Evolutionary conservation across 371 early-diverging fungal species (phyloP).

Genomic region (Mortierella sp.): DNA sequence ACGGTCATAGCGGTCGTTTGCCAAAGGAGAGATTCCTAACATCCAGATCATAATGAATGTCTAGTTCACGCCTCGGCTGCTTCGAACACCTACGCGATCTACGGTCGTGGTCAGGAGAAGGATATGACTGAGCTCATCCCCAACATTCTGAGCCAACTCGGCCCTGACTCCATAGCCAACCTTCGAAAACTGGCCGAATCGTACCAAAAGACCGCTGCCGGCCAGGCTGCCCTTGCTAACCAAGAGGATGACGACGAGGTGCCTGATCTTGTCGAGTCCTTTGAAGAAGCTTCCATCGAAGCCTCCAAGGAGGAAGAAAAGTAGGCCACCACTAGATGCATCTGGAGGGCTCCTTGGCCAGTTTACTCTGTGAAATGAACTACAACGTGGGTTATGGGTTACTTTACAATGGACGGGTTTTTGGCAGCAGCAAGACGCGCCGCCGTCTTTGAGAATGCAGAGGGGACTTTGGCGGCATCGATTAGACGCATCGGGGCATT

Average conservation of each 20-base stretch:
- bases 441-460: constrained; percentile 23
- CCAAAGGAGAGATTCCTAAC: no score
- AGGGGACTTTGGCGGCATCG: constrained; percentile 20
- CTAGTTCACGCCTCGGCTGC: constrained; percentile 86
- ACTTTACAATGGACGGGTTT: constrained; percentile 17
- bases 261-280: constrained; percentile 58
- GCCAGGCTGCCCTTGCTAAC: constrained; percentile 33
- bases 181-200: constrained; percentile 66
- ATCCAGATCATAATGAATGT: no score
- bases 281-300: constrained; percentile 56
- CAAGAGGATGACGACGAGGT: constrained; percentile 68
- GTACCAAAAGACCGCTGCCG: constrained; percentile 47
- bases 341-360: no score
- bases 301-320: constrained; percentile 31
- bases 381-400: no score
- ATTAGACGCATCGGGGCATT: not conserved
- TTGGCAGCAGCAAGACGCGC: constrained; percentile 21
- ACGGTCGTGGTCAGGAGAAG: constrained; percentile 89
- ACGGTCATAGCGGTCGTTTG: not conserved
- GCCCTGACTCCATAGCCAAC: constrained; percentile 91
- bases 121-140: constrained; percentile 93
- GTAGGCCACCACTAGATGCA: constrained; percentile 30
- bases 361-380: no score
- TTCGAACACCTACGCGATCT: constrained; percentile 93
- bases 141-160: constrained; percentile 94